Conservation (phyloP, 176 grass and related monocot genomes). For the Oryza coarctata region DNA sequence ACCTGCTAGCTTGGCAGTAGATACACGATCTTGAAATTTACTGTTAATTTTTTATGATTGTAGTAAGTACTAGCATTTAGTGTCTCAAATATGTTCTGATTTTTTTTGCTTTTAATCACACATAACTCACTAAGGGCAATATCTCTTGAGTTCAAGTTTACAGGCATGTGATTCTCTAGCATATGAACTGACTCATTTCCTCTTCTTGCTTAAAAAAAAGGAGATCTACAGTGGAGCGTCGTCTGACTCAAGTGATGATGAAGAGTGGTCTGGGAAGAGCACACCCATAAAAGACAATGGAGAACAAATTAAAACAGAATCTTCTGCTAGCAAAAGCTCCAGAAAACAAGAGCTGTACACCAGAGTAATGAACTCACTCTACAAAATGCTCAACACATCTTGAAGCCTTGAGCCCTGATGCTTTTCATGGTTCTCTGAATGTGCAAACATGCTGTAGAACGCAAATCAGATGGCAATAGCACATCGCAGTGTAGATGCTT, state of each 20-base stretch:
- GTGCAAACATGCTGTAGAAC: constrained; percentile 12
- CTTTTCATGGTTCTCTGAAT: constrained; percentile 33
- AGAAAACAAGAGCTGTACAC: background rate
- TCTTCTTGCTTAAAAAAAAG: constrained; percentile 53
- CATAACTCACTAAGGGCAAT: too few species aligned
- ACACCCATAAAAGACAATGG: constrained; percentile 28
- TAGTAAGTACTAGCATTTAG: too few species aligned
- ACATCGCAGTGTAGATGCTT: constrained; percentile 18
- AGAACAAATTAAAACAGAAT: constrained; percentile 39
- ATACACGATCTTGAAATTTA: background rate
- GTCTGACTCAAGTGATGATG: constrained; percentile 61
- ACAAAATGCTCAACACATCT: background rate
- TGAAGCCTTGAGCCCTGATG: constrained; percentile 14
- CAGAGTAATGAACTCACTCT: constrained; percentile 21
- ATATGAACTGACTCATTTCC: constrained; percentile 37
- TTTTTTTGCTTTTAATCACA: too few species aligned
- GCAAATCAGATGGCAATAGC: constrained; percentile 34
- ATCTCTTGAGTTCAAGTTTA: background rate
- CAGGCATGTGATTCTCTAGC: constrained; percentile 14
- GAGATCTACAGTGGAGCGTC: constrained; percentile 54
- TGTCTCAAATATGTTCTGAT: too few species aligned
- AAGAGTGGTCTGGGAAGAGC: constrained; percentile 70
- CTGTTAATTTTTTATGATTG: too few species aligned
- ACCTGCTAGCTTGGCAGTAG: constrained; percentile 4
- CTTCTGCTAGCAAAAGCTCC: constrained; percentile 34